A percentile compares a stretch with the other conserved stretches of the same genome.
Evolutionary conservation across 768 basidiomycete species (phyloP).

Genomic region (Filobasidium floriforme): DNA sequence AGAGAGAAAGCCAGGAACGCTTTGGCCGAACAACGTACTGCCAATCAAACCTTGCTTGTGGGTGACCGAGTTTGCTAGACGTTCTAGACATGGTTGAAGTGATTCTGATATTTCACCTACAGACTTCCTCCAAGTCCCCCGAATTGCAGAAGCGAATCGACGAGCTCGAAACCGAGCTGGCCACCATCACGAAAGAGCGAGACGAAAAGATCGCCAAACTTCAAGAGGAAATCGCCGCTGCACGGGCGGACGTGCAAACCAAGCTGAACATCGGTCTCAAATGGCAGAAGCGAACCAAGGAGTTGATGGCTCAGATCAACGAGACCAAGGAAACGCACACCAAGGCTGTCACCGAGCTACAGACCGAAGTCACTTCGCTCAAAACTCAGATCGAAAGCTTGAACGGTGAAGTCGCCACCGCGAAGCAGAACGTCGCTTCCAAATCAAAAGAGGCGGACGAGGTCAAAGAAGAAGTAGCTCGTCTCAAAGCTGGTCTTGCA

Average conservation of each 20-base stretch:
- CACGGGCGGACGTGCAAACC: background rate
- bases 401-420: background rate
- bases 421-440: background rate
- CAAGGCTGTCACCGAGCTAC: slow-evolving; percentile 2
- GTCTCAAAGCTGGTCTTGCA: slow-evolving; percentile 2
- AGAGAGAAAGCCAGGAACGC: slow-evolving; percentile 13
- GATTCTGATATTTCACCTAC: background rate
- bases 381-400: slow-evolving; percentile 5
- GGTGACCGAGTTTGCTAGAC: background rate
- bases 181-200: slow-evolving; percentile 1
- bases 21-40: slow-evolving; percentile 11
- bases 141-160: slow-evolving; percentile 6
- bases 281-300: background rate
- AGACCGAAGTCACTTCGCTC: background rate
- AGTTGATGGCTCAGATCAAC: background rate
- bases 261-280: slow-evolving; percentile 8
- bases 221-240: background rate
- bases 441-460: background rate
- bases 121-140: background rate
- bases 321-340: background rate
- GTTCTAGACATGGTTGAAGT: background rate
- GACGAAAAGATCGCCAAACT: slow-evolving; percentile 2
- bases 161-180: slow-evolving; percentile 9
- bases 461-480: background rate
- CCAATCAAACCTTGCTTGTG: slow-evolving; percentile 14